These are phyloP conservation scores for Blastosporella zonata DNA, from an alignment of 1,284 basidiomycete genomes.

Conservation along the genomic window DNA sequence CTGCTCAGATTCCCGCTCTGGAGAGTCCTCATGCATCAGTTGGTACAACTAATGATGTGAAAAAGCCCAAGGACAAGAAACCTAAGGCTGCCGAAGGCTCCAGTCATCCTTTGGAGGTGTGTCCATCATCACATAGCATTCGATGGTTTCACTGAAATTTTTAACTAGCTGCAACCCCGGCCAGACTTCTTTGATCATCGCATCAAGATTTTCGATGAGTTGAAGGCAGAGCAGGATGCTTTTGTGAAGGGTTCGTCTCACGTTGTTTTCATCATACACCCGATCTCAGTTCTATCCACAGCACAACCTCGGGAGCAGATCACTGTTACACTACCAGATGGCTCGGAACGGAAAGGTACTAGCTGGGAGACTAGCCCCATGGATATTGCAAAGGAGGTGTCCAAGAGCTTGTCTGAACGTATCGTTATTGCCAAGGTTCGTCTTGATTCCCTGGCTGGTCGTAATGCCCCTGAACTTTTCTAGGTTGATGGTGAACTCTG, in stretches of 20 bases:
- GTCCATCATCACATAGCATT: conserved; percentile 16
- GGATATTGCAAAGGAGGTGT: conserved; percentile 86
- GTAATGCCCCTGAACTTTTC: neutral
- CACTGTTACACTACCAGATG: conserved; percentile 85
- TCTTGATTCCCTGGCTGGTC: conserved; percentile 4
- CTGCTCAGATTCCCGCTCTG: conserved; percentile 35
- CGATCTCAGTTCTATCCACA: conserved; percentile 26
- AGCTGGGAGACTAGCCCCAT: conserved; percentile 98
- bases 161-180: conserved; percentile 68
- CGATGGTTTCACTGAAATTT: conserved; percentile 9
- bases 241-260: conserved; percentile 64
- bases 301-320: conserved; percentile 88
- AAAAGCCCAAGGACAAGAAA: conserved; percentile 56
- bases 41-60: conserved; percentile 33
- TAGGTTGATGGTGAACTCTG: conserved; percentile 88
- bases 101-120: conserved; percentile 62
- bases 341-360: conserved; percentile 77
- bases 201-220: conserved; percentile 86
- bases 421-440: conserved; percentile 90
- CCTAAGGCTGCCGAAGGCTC: conserved; percentile 42
- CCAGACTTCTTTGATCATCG: conserved; percentile 90
- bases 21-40: conserved; percentile 28
- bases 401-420: conserved; percentile 86
- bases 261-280: neutral
- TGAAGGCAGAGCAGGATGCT: conserved; percentile 85